Base-by-base conservation (phyloP, 208 protist species). In the Strigomonas culicis region DNA sequence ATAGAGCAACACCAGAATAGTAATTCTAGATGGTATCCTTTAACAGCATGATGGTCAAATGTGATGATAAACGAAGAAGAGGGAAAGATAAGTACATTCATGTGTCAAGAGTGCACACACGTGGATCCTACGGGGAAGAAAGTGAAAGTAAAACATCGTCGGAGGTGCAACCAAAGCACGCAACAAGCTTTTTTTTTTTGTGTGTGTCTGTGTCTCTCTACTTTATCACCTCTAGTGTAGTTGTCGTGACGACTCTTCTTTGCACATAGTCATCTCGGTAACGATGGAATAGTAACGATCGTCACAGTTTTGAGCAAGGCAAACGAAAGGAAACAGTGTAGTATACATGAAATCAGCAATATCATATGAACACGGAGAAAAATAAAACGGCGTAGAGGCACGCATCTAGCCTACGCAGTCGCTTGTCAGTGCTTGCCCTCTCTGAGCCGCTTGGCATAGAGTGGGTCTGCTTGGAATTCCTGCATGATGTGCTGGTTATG, bases 381-480 rank as follows among this genome's bases (percentile, higher is more conserved):
- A 30, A 30, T 19, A 27, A 22, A n/a, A 51, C 4, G 11, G 39
- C 4, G 6, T 31, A 51, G 30, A 36, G 8, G 21, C 58, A 50
- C 32, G 34, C 25, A 39, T n/a, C 64, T 36, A 44, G 53, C 22
- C 1, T 59, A 10, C 24, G 11, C 15, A 1, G 36, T 41, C 8
- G 36, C 36, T 22, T 28, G 7, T 51, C 27, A 39, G 11, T 36
- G 34, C 4, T 15, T 22, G 25, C 39, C 13, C 21, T 53, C 36
- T n/a, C 21, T 13, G 6, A 53, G n/a, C 6, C 78, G 70, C 46
- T 89, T 90, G 17, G 81, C 80, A 13, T 75, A 80, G 4, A 94
- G 63, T 24, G 87, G 88, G 53, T 96, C 84, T 6, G 57, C 70
- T 19, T 88, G 59, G 55, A 89, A 92, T 44, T 93, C 82, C 28